Conservation (phyloP, 179 eudicot species). For the Sideroxylon spinosum region DNA sequence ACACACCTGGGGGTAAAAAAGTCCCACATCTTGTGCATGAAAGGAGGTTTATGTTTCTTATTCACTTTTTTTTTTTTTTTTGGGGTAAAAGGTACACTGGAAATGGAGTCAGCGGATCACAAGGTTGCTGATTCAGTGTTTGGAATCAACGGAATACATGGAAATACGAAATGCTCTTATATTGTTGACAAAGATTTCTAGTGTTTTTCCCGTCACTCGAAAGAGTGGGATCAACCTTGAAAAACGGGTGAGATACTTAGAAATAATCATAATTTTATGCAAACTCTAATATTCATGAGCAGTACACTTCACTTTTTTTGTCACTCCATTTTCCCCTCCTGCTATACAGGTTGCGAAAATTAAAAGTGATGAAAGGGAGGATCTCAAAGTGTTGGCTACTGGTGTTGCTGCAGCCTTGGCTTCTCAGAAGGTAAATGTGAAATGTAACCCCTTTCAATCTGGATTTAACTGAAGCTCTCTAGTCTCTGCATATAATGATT, state of each 20-base stretch:
- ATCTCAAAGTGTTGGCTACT: constrained; percentile 94
- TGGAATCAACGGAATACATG: constrained; percentile 96
- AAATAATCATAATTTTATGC: background rate
- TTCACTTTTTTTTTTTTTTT: background rate
- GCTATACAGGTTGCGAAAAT: constrained; percentile 79
- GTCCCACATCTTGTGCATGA: too few relatives aligned
- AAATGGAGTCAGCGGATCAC: constrained; percentile 99
- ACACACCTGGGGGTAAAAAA: too few relatives aligned
- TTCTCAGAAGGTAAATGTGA: constrained; percentile 66
- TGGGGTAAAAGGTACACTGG: constrained; percentile 87
- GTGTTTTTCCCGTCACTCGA: constrained; percentile 92
- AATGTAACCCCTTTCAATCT: background rate
- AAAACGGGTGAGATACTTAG: constrained; percentile 56
- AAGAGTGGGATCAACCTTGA: constrained; percentile 98
- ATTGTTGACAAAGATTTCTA: constrained; percentile 78
- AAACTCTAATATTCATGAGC: background rate
- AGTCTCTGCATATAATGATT: background rate
- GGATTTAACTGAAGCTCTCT: background rate
- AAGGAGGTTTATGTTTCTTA: background rate
- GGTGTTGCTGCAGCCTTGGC: constrained; percentile 99
- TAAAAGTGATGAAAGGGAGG: constrained; percentile 94
- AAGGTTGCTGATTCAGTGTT: constrained; percentile 80
- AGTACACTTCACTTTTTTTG: background rate
- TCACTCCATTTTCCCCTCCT: background rate
- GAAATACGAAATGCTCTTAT: constrained; percentile 94